phyloP scores from a whole-genome alignment of 1,139 yeast species.

The Hyphopichia pseudoburtonii region DNA sequence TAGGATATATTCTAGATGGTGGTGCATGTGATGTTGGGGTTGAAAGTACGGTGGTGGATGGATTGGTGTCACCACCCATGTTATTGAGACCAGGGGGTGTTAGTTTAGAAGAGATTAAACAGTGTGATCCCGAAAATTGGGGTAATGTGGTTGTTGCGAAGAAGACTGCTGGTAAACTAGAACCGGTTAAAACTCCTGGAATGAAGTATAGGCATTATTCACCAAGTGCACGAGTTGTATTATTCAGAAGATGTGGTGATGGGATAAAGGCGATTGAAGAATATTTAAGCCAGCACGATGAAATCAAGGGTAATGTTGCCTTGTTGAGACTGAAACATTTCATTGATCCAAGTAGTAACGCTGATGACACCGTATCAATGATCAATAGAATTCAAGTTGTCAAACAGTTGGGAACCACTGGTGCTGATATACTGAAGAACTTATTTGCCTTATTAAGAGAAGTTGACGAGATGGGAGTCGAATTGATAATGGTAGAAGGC shows the following conservation, averaged over 20 bases:
- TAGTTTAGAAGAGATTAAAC: slow-evolving; percentile 68
- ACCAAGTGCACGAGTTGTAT: slow-evolving; percentile 78
- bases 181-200: slow-evolving; percentile 89
- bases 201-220: slow-evolving; percentile 97
- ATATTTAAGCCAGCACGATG: slow-evolving; percentile 22
- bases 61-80: slow-evolving; percentile 81
- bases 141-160: slow-evolving; percentile 59
- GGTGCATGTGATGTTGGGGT: slow-evolving; percentile 90
- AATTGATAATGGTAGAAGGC: slow-evolving; percentile 73
- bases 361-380: too few species aligned
- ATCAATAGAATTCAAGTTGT: slow-evolving; percentile 26
- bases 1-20: slow-evolving; percentile 89
- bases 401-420: slow-evolving; percentile 54
- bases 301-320: slow-evolving; percentile 37
- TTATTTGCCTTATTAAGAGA: slow-evolving; percentile 71
- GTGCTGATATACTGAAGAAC: slow-evolving; percentile 68
- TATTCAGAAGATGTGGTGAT: slow-evolving; percentile 57
- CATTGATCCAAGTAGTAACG: slow-evolving; percentile 20
- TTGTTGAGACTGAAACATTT: slow-evolving; percentile 45
- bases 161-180: slow-evolving; percentile 62
- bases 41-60: slow-evolving; percentile 93
- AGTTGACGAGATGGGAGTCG: slow-evolving; percentile 64
- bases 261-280: slow-evolving; percentile 32
- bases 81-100: slow-evolving; percentile 93
- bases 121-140: slow-evolving; percentile 69